phyloP scores from a whole-genome alignment of 495 filamentous ascomycete genomes.

The Hypoxylon subgilvum region DNA sequence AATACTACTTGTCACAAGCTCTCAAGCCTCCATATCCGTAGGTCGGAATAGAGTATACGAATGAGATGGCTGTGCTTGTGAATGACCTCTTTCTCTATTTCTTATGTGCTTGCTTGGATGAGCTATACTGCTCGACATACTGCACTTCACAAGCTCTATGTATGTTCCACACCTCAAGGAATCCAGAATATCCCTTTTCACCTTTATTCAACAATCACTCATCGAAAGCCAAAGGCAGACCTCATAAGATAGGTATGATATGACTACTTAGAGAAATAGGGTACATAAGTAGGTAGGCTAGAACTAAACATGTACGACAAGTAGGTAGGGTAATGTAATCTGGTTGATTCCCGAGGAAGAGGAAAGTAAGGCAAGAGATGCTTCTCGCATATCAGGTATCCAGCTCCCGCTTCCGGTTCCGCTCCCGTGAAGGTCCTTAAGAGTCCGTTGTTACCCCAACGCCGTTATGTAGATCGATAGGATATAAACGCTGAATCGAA shows the following conservation, averaged over 20 bases:
- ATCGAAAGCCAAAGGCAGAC: too few relatives aligned
- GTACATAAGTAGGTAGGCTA: not conserved
- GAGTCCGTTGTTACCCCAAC: slow-evolving; percentile 12
- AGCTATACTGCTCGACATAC: too few relatives aligned
- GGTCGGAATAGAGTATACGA: not conserved
- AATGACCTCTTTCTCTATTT: too few relatives aligned
- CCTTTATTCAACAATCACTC: too few relatives aligned
- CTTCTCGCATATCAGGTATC: not conserved
- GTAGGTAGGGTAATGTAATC: slow-evolving; percentile 1
- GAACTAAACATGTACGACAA: slow-evolving; percentile 4
- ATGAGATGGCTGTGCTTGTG: too few relatives aligned
- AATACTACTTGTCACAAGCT: not conserved
- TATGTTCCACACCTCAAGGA: too few relatives aligned
- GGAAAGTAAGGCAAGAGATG: slow-evolving; percentile 3
- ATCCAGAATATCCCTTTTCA: too few relatives aligned
- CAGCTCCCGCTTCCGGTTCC: not conserved
- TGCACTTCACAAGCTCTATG: too few relatives aligned
- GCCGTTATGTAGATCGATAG: not conserved
- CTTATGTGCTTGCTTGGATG: too few relatives aligned
- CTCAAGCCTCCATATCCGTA: not conserved
- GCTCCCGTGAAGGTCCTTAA: slow-evolving; percentile 2
- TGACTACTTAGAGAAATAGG: too few relatives aligned
- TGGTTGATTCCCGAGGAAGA: too few relatives aligned
- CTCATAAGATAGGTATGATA: too few relatives aligned
- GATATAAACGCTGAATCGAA: slow-evolving; percentile 1